Evolutionary conservation across 1,284 basidiomycete genomes (phyloP).

Genomic region (Melampsora larici-populina): DNA sequence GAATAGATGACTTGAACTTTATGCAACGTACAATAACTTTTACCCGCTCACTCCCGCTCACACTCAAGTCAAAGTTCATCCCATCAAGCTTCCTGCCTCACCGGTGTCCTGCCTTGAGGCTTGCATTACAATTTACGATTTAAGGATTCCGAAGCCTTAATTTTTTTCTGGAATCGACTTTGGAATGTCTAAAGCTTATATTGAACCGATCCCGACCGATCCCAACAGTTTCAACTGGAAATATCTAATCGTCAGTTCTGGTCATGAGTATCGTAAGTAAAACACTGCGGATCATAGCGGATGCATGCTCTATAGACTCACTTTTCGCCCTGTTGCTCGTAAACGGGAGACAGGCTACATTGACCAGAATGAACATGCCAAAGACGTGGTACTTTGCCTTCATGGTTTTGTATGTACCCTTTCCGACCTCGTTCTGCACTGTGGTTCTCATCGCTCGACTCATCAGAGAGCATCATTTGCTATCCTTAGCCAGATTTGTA

Average conservation of each 20-base stretch:
- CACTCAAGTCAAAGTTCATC: no score
- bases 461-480: neutral
- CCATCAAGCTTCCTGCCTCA: no score
- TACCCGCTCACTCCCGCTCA: no score
- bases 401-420: slow-evolving; percentile 34
- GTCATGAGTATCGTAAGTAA: neutral
- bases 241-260: neutral
- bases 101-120: no score
- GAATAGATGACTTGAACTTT: no score
- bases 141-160: no score
- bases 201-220: neutral
- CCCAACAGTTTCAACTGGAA: neutral
- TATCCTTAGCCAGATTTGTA: neutral
- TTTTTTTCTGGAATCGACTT: no score
- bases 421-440: neutral
- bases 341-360: slow-evolving; percentile 36
- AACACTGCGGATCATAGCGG: neutral
- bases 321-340: no score
- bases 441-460: neutral
- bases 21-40: no score
- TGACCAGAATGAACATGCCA: slow-evolving; percentile 5
- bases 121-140: no score
- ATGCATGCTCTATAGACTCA: no score
- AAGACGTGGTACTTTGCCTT: slow-evolving; percentile 23
- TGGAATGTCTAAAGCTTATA: no score